Evolutionary conservation across 805 yeast genomes (phyloP), one percentile per base, ranked within the genome.

Genomic region (Saturnispora silvae): DNA sequence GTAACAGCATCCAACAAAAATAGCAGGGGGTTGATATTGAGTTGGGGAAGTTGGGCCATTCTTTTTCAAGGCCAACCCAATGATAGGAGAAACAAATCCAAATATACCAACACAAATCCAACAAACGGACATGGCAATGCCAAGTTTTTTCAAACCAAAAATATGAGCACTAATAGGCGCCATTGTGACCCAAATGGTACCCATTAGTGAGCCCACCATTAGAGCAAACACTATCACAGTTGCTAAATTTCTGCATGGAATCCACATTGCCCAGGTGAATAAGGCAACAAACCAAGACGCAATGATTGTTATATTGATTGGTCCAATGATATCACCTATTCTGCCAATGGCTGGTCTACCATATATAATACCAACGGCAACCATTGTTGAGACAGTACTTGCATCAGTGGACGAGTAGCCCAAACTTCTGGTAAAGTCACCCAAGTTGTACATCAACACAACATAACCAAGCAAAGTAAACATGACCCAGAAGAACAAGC

Each of bases 391-490:
- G 4, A 72, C 77, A 17, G 68, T 57, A 1, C 81, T 67, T 2
- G 80, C 81, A 41, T 77, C 73, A 17, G 60, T 47, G 2, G 68
- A 58, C 3, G 67, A 42, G 45, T 75, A 77, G 0, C 85, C 85
- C 38, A 77, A 46, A 2, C 79, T 68, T 4, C 67, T 61, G 9
- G 82, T 72, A 46, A 70, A 75, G 45, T 75, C 75, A 8, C 77
- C 73, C 45, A 77, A 55, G 25, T 72, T 67, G 52, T 76, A 76
- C 51, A 76, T 60, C 28, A 75, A 58, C 17, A 72, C 67, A 28
- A 75, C 80, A 47, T 77, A 77, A 0, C 81, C 83, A 44, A 76
- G 64, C 53, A 72, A 57, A 10, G 79, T 67, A 31, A 68, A 60
- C 37, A 66, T 57, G 10, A 66, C 56, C 66, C 68, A 66, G 43